phyloP scores from a whole-genome alignment of 805 yeast species.

The Ogataea degrootiae region DNA sequence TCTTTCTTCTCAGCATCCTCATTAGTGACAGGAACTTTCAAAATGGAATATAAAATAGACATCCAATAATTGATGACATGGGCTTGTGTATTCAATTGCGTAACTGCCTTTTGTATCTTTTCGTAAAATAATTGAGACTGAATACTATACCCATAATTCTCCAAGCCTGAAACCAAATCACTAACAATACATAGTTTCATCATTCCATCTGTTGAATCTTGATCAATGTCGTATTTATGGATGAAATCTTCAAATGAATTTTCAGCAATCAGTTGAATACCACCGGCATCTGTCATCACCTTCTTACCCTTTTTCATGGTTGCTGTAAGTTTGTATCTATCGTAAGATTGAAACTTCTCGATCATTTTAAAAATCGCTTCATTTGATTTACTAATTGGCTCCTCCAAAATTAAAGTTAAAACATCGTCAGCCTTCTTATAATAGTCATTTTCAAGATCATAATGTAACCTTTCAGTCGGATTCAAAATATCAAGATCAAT shows the following conservation, averaged over 20 bases:
- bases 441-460: conserved; percentile 43
- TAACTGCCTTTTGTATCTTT: conserved; percentile 19
- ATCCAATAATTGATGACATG: conserved; percentile 49
- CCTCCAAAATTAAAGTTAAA: conserved; percentile 49
- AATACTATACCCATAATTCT: conserved; percentile 13
- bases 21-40: conserved; percentile 42
- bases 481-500: conserved; percentile 21
- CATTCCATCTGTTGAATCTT: neutral
- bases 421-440: conserved; percentile 59
- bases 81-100: conserved; percentile 49
- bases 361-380: conserved; percentile 21
- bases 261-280: neutral
- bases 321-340: conserved; percentile 3
- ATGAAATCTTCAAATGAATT: neutral
- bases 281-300: neutral
- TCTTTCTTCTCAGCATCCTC: conserved; percentile 1
- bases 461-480: conserved; percentile 28
- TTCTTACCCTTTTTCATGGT: neutral
- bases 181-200: conserved; percentile 4
- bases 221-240: neutral
- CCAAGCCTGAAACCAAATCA: conserved; percentile 1
- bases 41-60: conserved; percentile 34
- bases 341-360: conserved; percentile 11
- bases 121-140: conserved; percentile 22
- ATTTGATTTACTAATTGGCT: conserved; percentile 34